Percentiles rank a stretch among this genome's conserved stretches.
phyloP scores from a whole-genome alignment of 176 grass and related monocot species.

The Musa acuminata region DNA sequence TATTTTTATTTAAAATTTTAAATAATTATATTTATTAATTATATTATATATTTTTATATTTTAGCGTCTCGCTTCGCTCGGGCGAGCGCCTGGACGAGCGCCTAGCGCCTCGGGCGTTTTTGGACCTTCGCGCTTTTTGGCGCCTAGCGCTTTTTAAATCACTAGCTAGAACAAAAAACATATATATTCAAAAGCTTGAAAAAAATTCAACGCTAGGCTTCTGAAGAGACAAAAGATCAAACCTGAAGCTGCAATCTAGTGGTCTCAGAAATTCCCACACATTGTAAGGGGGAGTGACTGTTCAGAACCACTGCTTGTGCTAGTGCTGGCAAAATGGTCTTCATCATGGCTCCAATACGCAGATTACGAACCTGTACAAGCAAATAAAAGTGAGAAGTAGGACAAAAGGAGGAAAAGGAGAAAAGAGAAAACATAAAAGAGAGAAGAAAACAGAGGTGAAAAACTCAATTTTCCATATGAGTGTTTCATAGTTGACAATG shows the following conservation, averaged over 20 bases:
- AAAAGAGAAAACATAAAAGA: too few species aligned
- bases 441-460: too few species aligned
- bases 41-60: too few species aligned
- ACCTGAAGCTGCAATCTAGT: conserved; percentile 81
- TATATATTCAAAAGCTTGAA: background rate
- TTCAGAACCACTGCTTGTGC: conserved; percentile 83
- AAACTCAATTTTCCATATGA: too few species aligned
- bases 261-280: conserved; percentile 30
- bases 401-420: background rate
- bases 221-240: conserved; percentile 10
- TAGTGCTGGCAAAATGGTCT: conserved; percentile 76
- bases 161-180: background rate
- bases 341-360: conserved; percentile 97
- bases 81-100: too few species aligned
- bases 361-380: conserved; percentile 67
- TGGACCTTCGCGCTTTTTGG: too few species aligned
- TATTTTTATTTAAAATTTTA: too few species aligned
- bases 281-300: conserved; percentile 21
- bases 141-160: too few species aligned
- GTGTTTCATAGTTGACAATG: too few species aligned
- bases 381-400: background rate
- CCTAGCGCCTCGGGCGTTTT: too few species aligned
- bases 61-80: too few species aligned
- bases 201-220: background rate
- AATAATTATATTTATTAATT: too few species aligned